phyloP scores from a whole-genome alignment of 2,329 filamentous ascomycete genomes.

The Penicillium sclerotiorum region DNA sequence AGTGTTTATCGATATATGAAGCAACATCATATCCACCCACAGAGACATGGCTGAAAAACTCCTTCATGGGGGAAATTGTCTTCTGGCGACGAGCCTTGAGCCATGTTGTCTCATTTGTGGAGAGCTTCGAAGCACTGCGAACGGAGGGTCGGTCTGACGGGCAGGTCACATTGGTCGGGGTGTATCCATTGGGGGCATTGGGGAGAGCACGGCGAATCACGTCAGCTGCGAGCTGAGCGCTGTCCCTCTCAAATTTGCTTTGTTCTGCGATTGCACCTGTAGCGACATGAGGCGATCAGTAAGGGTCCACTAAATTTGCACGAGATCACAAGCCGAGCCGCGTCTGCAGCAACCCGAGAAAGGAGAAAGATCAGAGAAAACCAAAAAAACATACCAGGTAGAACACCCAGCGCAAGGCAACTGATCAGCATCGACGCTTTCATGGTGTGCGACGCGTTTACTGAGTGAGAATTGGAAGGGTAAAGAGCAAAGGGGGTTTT shows the following conservation, averaged over 20 bases:
- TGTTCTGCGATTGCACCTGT: constrained; percentile 25
- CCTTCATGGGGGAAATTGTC: constrained; percentile 71
- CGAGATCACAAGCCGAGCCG: not conserved
- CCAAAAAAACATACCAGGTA: constrained; percentile 19
- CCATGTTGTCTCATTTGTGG: constrained; percentile 73
- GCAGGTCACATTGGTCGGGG: constrained; percentile 69
- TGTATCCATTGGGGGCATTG: constrained; percentile 69
- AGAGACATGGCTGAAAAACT: constrained; percentile 70
- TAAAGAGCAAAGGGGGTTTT: constrained; percentile 5
- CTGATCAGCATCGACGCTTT: constrained; percentile 18
- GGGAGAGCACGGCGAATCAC: constrained; percentile 50
- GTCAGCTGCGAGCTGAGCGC: constrained; percentile 9
- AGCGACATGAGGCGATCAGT: not conserved
- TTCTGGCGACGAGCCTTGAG: constrained; percentile 69
- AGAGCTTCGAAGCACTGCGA: constrained; percentile 66
- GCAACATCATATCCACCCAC: constrained; percentile 79
- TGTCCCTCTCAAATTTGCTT: constrained; percentile 5
- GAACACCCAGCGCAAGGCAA: constrained; percentile 16
- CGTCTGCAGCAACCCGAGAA: not conserved
- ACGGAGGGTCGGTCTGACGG: constrained; percentile 69
- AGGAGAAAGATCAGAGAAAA: not conserved
- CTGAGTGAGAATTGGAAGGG: not conserved
- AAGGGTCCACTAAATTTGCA: not conserved
- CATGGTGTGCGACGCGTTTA: constrained; percentile 13
- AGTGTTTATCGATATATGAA: constrained; percentile 66